Conservation (phyloP, 2,329 filamentous ascomycete genomes). For the Blumeria hordei region DNA sequence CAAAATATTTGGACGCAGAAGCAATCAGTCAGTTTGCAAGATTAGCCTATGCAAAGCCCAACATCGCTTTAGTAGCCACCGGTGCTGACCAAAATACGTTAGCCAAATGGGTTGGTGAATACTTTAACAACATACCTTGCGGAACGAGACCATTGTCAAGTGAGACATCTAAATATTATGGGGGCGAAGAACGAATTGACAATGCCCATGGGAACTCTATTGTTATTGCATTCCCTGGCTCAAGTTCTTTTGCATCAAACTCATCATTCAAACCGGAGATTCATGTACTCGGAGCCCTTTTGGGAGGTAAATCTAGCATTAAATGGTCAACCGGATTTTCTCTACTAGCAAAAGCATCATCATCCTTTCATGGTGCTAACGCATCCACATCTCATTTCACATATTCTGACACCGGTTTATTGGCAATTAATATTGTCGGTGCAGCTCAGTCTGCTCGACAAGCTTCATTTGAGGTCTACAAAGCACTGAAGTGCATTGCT, state of each 20-base stretch:
- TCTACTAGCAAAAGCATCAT: slow-evolving; percentile 57
- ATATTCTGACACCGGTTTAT: slow-evolving; percentile 86
- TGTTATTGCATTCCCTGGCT: slow-evolving; percentile 81
- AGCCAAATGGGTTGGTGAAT: slow-evolving; percentile 75
- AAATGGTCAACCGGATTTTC: slow-evolving; percentile 94
- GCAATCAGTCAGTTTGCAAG: slow-evolving; percentile 52
- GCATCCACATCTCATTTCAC: slow-evolving; percentile 53
- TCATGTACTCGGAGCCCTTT: slow-evolving; percentile 63
- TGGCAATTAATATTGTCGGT: slow-evolving; percentile 63
- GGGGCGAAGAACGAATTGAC: slow-evolving; percentile 77
- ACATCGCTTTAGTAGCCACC: slow-evolving; percentile 78
- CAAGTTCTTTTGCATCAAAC: slow-evolving; percentile 42
- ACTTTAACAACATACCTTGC: slow-evolving; percentile 53
- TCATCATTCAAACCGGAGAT: slow-evolving; percentile 72
- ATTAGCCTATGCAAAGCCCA: slow-evolving; percentile 65
- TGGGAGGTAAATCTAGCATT: slow-evolving; percentile 74
- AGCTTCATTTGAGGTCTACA: slow-evolving; percentile 53
- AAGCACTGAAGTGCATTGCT: slow-evolving; percentile 60
- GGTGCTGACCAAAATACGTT: slow-evolving; percentile 56
- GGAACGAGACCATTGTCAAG: slow-evolving; percentile 28
- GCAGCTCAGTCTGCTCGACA: slow-evolving; percentile 46
- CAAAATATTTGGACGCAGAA: slow-evolving; percentile 59
- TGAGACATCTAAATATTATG: slow-evolving; percentile 62
- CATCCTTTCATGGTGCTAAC: slow-evolving; percentile 37
- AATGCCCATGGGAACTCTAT: slow-evolving; percentile 57